Evolutionary conservation across 345 rosid species (phyloP), one percentile per base, ranked within the genome.

Genomic region (Dovyalis caffra): DNA sequence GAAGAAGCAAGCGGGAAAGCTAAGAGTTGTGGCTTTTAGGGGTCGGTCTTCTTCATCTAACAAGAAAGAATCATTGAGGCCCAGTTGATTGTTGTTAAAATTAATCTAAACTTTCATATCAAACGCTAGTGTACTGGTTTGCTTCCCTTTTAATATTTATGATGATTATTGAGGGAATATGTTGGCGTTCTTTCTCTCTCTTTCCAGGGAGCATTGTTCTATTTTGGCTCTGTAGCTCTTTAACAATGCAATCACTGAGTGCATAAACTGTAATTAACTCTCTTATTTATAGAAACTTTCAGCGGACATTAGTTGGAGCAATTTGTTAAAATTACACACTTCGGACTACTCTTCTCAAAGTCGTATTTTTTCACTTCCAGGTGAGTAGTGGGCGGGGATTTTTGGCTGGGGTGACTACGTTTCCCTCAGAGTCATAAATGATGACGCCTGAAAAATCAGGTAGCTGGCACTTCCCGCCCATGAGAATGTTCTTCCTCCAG

Each of bases 381-480:
- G 93, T 87, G 76, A 90, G 88, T 40, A 87, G 68, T 45, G 91
- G 88, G 28, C 45, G 87, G 43, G 84, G 78, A 14, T 86, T 78
- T 77, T 83, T 87, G 5, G 86, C 77, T 0, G 92, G 93, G 37
- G 90, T 64, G 62, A 87, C 87, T 3, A 85, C 31, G 3, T 84
- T 90, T 6, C 97, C 97, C 0, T 88, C 90, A 32, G 94, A 74
- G 49, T 95, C 86, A 47, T 95, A 92, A 66, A 92, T 79, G 51
- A 92, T 95, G 77, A 90, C 93, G 23, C 99, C 97, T 0, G 97
- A 95, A 71, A 90, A 95, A 79, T 92, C 95, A 0, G 99, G 97
- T 21, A 92, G 84, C 88, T 89, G 92, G 62, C 95, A 95, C 75
- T 92, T 92, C 1, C 90, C 98, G 3, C 97, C 99, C 97, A 95